Evolutionary conservation across 345 rosid genomes (phyloP).

Genomic region (Salix exigua): DNA sequence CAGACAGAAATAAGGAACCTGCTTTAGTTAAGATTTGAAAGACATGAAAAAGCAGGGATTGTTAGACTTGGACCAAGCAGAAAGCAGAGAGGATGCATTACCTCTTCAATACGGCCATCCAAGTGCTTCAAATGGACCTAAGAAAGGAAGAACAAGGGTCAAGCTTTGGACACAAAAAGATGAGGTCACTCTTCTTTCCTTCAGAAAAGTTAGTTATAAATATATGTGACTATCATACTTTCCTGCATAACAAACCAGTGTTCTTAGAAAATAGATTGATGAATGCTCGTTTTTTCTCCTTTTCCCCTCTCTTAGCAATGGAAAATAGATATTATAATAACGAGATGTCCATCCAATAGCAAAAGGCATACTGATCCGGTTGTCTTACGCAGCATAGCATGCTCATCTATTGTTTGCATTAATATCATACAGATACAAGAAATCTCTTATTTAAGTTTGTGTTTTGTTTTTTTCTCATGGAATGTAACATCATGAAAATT

Average conservation of each 20-base stretch:
- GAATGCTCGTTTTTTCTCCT: background rate
- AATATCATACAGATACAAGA: background rate
- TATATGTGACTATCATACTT: background rate
- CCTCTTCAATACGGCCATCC: conserved; percentile 97
- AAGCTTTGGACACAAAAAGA: conserved; percentile 5
- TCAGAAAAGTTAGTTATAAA: background rate
- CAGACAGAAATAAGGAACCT: conserved; percentile 99
- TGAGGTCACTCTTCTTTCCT: background rate
- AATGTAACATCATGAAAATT: too few species aligned
- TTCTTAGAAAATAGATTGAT: background rate
- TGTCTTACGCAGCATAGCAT: background rate
- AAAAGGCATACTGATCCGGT: background rate
- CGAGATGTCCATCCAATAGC: background rate
- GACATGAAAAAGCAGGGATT: conserved; percentile 35
- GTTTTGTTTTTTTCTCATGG: background rate
- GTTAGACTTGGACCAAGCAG: conserved; percentile 19
- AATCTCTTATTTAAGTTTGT: background rate
- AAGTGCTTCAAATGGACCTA: conserved; percentile 94
- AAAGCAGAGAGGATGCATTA: conserved; percentile 19
- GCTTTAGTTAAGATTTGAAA: conserved; percentile 47
- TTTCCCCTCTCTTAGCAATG: background rate
- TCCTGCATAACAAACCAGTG: background rate
- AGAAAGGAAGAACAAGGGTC: conserved; percentile 18
- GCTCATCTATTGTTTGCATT: background rate
- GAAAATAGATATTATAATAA: background rate